phyloP scores from a whole-genome alignment of 2,329 filamentous ascomycete genomes.

The Cladosporium sp. region DNA sequence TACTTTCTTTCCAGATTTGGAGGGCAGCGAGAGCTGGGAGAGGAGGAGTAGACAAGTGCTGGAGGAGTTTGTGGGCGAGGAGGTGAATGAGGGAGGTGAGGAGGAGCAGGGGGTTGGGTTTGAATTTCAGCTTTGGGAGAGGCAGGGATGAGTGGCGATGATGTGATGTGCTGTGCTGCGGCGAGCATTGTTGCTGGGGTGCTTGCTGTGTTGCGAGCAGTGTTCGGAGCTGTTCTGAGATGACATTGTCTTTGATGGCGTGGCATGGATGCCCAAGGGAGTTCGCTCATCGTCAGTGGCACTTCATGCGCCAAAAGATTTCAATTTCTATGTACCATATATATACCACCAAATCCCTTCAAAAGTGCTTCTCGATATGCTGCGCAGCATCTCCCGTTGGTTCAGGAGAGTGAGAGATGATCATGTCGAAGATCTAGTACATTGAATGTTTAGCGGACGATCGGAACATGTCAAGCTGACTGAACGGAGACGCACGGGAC shows the following conservation, averaged over 20 bases:
- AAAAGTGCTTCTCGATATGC: not conserved
- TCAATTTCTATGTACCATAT: no score
- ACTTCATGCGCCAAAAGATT: no score
- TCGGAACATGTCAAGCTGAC: no score
- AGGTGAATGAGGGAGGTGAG: slow-evolving; percentile 52
- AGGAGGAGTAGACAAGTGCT: slow-evolving; percentile 47
- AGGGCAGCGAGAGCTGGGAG: not conserved
- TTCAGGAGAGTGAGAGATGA: not conserved
- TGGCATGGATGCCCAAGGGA: no score
- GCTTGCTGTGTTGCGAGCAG: no score
- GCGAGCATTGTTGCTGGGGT: no score
- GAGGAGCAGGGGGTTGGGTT: slow-evolving; percentile 23
- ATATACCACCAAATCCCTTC: not conserved
- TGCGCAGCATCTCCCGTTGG: not conserved
- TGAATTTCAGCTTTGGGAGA: slow-evolving; percentile 31
- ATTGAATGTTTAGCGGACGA: not conserved
- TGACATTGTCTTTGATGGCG: no score
- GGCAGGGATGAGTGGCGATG: slow-evolving; percentile 11
- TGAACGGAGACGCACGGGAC: not conserved
- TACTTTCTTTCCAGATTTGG: slow-evolving; percentile 57
- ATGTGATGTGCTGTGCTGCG: not conserved
- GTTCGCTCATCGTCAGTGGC: no score
- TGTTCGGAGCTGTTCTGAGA: no score
- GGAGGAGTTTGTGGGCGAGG: slow-evolving; percentile 63
- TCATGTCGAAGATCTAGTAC: not conserved